Conservation (phyloP, 768 basidiomycete species). For the Kondoa subrosea region DNA sequence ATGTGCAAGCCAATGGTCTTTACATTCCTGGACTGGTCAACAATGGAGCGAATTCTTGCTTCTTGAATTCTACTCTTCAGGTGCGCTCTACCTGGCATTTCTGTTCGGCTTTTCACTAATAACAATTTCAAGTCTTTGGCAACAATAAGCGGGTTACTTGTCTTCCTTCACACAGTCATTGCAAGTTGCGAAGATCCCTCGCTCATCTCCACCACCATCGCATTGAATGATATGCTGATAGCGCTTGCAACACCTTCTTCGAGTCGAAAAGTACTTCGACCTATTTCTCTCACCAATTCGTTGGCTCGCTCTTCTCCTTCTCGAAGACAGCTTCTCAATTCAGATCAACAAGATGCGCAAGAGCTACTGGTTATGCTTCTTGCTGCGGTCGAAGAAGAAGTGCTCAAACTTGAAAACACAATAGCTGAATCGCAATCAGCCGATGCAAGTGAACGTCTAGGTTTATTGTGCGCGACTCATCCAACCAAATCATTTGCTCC, state of each 20-base stretch:
- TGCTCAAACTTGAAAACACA: constrained; percentile 54
- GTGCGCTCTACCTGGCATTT: constrained; percentile 30
- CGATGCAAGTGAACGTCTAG: constrained; percentile 31
- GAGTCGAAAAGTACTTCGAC: constrained; percentile 16
- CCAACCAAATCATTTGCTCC: constrained; percentile 13
- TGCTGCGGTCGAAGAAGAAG: constrained; percentile 73
- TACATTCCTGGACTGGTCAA: not conserved
- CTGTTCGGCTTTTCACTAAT: not conserved
- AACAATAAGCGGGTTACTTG: constrained; percentile 63
- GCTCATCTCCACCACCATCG: not conserved
- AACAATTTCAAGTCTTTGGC: constrained; percentile 50
- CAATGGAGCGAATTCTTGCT: constrained; percentile 53
- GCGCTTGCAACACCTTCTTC: constrained; percentile 33
- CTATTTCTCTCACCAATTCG: constrained; percentile 19
- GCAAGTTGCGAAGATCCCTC: constrained; percentile 6
- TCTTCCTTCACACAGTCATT: constrained; percentile 45
- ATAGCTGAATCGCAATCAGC: constrained; percentile 31
- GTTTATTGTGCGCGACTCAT: constrained; percentile 54
- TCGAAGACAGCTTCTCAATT: constrained; percentile 7
- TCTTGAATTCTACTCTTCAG: constrained; percentile 93
- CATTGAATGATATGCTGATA: constrained; percentile 19
- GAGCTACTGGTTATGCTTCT: constrained; percentile 90
- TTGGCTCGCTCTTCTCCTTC: constrained; percentile 20
- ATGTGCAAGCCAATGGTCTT: not conserved
- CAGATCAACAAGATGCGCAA: constrained; percentile 95